Evolutionary conservation across 208 protist genomes (phyloP).

Genomic region (Novymonas esmeraldas): DNA sequence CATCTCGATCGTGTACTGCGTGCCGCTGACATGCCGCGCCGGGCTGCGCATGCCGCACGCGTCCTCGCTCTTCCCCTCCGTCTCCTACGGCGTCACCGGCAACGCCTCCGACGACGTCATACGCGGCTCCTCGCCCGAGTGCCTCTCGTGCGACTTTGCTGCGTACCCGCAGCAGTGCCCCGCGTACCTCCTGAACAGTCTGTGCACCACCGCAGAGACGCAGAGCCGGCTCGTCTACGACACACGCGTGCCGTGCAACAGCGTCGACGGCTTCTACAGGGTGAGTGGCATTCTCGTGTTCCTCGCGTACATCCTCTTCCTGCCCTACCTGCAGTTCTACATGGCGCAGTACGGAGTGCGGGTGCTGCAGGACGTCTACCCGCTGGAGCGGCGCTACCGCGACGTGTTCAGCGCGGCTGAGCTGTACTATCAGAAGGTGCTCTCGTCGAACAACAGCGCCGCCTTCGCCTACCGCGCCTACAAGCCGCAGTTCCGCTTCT

Average conservation of each 20-base stretch:
- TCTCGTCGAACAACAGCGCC: constrained; percentile 57
- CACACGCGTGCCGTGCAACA: constrained; percentile 44
- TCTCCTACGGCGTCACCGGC: neutral
- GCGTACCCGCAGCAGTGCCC: constrained; percentile 55
- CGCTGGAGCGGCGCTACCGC: constrained; percentile 57
- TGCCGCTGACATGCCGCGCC: constrained; percentile 34
- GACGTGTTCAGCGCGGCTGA: constrained; percentile 63
- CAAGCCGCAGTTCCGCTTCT: constrained; percentile 55
- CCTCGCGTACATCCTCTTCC: constrained; percentile 41
- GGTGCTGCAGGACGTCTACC: constrained; percentile 62
- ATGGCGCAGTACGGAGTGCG: constrained; percentile 48
- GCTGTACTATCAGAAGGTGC: constrained; percentile 69
- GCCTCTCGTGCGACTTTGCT: constrained; percentile 49
- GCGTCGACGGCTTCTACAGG: constrained; percentile 50
- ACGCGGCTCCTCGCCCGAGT: constrained; percentile 16
- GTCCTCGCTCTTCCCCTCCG: constrained; percentile 40
- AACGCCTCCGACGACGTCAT: neutral
- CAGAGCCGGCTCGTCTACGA: constrained; percentile 61
- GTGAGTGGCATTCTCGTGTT: constrained; percentile 41
- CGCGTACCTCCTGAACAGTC: constrained; percentile 17
- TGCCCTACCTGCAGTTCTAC: constrained; percentile 61
- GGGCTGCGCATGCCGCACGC: constrained; percentile 34
- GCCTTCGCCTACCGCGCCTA: constrained; percentile 65
- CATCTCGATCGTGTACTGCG: constrained; percentile 63
- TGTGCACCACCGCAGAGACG: constrained; percentile 31